Evolutionary conservation across 1,284 basidiomycete genomes (phyloP).

Genomic region (Rhodotorula sp.): DNA sequence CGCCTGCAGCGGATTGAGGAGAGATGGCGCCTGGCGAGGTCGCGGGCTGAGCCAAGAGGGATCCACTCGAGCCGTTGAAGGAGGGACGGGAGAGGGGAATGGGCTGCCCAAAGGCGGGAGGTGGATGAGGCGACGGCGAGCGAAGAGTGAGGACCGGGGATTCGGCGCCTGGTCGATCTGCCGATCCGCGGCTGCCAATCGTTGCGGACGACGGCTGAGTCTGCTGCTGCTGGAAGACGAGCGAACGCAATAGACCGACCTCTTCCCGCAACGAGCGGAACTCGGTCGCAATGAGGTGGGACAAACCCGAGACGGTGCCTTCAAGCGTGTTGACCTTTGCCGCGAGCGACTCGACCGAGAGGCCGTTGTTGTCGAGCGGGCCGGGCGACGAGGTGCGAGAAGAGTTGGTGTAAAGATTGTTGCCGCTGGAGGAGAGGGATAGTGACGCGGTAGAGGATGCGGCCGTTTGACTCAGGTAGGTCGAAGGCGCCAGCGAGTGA

Average conservation of each 20-base stretch:
- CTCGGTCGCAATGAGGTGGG: conserved; percentile 23
- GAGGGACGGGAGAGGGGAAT: conserved; percentile 5
- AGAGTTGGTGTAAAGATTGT: background rate
- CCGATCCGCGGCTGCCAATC: background rate
- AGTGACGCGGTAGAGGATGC: conserved; percentile 10
- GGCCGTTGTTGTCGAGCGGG: conserved; percentile 9
- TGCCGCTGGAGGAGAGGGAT: conserved; percentile 5
- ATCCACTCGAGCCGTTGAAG: conserved; percentile 13
- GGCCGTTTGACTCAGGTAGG: conserved; percentile 15
- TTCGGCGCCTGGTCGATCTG: conserved; percentile 10
- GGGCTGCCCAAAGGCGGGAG: conserved; percentile 7
- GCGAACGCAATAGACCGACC: conserved; percentile 21
- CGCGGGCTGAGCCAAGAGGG: conserved; percentile 13
- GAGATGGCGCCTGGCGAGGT: background rate
- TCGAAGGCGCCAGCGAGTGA: conserved; percentile 18
- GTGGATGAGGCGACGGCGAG: conserved; percentile 30
- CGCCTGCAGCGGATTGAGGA: conserved; percentile 6
- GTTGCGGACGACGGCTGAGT: conserved; percentile 2
- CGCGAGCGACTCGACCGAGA: conserved; percentile 15
- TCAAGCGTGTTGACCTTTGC: conserved; percentile 30
- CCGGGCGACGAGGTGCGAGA: conserved; percentile 27
- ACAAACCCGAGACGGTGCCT: conserved; percentile 29
- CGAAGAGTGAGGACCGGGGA: conserved; percentile 38
- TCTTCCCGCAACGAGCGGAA: conserved; percentile 31
- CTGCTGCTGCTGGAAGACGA: conserved; percentile 32